Evolutionary conservation across 331 rosid species (phyloP).

Genomic region (Spiraea crenata): DNA sequence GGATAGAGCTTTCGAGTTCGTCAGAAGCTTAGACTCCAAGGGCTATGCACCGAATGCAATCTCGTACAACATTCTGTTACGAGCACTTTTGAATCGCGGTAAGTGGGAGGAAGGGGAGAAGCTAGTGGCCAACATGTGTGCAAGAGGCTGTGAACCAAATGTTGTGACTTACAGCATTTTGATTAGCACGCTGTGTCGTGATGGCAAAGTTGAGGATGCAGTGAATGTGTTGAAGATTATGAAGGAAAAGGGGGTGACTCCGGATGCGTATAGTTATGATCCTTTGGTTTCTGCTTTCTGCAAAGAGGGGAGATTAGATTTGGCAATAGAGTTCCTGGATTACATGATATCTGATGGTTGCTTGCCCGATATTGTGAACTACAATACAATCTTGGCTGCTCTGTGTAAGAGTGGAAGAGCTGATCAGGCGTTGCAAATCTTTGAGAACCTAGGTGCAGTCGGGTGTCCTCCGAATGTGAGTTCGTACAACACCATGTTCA

Average conservation of each 20-base stretch:
- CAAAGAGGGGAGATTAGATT: slow-evolving; percentile 65
- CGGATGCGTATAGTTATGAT: slow-evolving; percentile 74
- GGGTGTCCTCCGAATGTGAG: slow-evolving; percentile 80
- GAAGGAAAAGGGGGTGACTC: slow-evolving; percentile 74
- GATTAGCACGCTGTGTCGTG: slow-evolving; percentile 64
- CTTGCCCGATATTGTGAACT: slow-evolving; percentile 73
- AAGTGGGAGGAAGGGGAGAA: slow-evolving; percentile 70
- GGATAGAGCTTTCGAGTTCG: slow-evolving; percentile 74
- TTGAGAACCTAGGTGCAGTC: slow-evolving; percentile 58
- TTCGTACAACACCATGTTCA: slow-evolving; percentile 76
- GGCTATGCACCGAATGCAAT: slow-evolving; percentile 64
- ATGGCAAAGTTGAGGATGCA: slow-evolving; percentile 63
- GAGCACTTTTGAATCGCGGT: slow-evolving; percentile 56
- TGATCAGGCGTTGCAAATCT: slow-evolving; percentile 63
- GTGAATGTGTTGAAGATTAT: slow-evolving; percentile 63
- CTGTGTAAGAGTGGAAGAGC: slow-evolving; percentile 68
- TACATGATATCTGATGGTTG: slow-evolving; percentile 73
- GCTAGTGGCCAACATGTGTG: slow-evolving; percentile 57
- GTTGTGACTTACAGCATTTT: slow-evolving; percentile 66
- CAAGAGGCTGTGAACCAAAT: slow-evolving; percentile 64
- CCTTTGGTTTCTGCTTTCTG: slow-evolving; percentile 75
- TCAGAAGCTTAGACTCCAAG: slow-evolving; percentile 38
- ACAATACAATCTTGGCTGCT: slow-evolving; percentile 68
- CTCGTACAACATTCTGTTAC: slow-evolving; percentile 60
- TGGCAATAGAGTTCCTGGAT: slow-evolving; percentile 65